These are phyloP conservation scores for Salvia splendens DNA, from an alignment of 257 asterid species.

Conservation along the genomic window DNA sequence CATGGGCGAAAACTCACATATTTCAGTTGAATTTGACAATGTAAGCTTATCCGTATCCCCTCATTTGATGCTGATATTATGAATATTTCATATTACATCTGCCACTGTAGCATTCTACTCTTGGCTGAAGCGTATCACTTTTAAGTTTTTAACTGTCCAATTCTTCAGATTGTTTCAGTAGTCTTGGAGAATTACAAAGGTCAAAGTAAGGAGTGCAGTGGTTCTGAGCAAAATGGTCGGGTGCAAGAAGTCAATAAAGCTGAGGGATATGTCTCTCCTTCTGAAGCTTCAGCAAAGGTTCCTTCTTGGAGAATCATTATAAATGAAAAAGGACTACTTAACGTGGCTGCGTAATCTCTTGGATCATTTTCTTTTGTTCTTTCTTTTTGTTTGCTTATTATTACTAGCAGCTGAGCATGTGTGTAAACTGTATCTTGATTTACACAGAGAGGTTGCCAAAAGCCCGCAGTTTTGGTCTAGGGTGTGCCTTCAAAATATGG, in stretches of 20 bases:
- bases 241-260: conserved; percentile 65
- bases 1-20: conserved; percentile 92
- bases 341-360: conserved; percentile 64
- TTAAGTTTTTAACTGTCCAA: conserved; percentile 14
- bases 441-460: conserved; percentile 68
- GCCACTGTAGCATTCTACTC: background rate
- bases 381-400: background rate
- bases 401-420: conserved; percentile 5
- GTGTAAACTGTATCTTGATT: conserved; percentile 30
- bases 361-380: background rate
- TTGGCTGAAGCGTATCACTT: background rate
- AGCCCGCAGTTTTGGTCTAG: conserved; percentile 89
- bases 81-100: background rate
- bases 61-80: conserved; percentile 1
- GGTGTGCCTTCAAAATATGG: conserved; percentile 89
- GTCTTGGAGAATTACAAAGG: conserved; percentile 86
- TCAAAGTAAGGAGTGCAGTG: conserved; percentile 53
- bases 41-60: conserved; percentile 50
- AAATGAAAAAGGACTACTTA: conserved; percentile 79
- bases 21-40: conserved; percentile 82
- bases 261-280: conserved; percentile 58
- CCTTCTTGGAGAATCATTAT: conserved; percentile 75
- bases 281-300: conserved; percentile 49
- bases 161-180: conserved; percentile 84
- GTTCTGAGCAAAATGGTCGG: conserved; percentile 49